phyloP scores from a whole-genome alignment of 78 protist species.

The Bigelowiella natans region DNA sequence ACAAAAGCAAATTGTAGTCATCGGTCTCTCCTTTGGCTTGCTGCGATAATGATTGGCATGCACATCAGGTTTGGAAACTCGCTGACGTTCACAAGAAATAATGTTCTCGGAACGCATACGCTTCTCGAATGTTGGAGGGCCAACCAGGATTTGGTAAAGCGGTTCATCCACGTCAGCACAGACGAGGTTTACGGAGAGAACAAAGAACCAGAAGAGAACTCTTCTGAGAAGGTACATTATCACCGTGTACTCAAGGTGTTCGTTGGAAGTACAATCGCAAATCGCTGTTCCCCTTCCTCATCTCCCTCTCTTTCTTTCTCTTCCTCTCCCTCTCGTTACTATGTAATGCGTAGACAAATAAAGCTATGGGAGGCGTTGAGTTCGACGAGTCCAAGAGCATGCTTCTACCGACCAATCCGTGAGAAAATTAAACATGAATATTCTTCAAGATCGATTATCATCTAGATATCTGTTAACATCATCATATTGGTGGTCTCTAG shows the following conservation, averaged over 20 bases:
- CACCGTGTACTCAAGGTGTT: too few relatives aligned
- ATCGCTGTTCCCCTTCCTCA: too few relatives aligned
- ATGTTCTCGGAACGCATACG: constrained; percentile 83
- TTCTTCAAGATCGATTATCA: neutral
- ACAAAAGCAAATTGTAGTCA: too few relatives aligned
- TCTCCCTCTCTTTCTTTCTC: too few relatives aligned
- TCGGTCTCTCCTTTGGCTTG: too few relatives aligned
- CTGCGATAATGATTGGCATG: too few relatives aligned
- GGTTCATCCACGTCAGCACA: constrained; percentile 82
- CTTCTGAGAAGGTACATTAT: too few relatives aligned
- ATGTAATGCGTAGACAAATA: too few relatives aligned
- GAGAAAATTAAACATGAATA: neutral
- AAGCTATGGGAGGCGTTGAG: too few relatives aligned
- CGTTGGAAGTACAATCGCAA: too few relatives aligned
- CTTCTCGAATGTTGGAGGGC: constrained; percentile 59
- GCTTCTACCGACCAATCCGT: neutral
- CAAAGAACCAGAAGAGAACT: too few relatives aligned
- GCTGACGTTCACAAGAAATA: constrained; percentile 63
- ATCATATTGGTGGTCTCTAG: neutral
- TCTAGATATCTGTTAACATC: neutral
- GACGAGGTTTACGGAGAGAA: constrained; percentile 71
- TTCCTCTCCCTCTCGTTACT: too few relatives aligned
- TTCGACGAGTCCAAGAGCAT: neutral
- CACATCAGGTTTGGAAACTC: constrained; percentile 67
- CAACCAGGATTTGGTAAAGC: constrained; percentile 13